These are phyloP conservation scores for Scenedesmus sp. DNA, from an alignment of 163 green algal species.

Conservation along the genomic window DNA sequence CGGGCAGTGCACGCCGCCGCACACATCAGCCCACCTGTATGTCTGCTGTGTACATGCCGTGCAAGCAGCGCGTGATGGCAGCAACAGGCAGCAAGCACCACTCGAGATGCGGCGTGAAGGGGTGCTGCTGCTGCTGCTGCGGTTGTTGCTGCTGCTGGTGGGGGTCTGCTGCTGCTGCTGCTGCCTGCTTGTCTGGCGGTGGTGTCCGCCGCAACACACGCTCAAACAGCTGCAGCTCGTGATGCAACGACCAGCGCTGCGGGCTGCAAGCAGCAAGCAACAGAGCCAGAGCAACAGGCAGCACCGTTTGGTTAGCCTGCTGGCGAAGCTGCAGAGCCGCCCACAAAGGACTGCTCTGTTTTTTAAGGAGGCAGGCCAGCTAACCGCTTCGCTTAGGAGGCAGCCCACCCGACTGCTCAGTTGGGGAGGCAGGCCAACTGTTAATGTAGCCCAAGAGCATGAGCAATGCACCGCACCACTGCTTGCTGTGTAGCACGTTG, in stretches of 20 bases:
- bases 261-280: slow-evolving; percentile 19
- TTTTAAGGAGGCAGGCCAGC: too few relatives aligned
- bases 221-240: slow-evolving; percentile 78
- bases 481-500: too few relatives aligned
- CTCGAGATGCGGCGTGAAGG: slow-evolving; percentile 58
- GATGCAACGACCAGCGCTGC: slow-evolving; percentile 77
- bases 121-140: slow-evolving; percentile 42
- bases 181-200: neutral
- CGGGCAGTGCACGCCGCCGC: neutral
- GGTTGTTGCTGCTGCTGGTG: slow-evolving; percentile 8
- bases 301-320: too few relatives aligned
- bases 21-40: slow-evolving; percentile 32
- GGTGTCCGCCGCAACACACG: slow-evolving; percentile 63
- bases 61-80: slow-evolving; percentile 66
- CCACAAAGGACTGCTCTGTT: too few relatives aligned
- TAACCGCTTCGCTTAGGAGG: too few relatives aligned
- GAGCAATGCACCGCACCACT: too few relatives aligned
- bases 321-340: too few relatives aligned
- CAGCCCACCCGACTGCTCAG: too few relatives aligned
- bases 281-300: neutral
- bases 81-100: slow-evolving; percentile 71
- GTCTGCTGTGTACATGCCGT: slow-evolving; percentile 61
- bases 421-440: too few relatives aligned
- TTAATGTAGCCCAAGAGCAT: too few relatives aligned
- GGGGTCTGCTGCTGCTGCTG: neutral